Conservation (phyloP, 1,284 basidiomycete species). For the Apiotrichum porosum region DNA sequence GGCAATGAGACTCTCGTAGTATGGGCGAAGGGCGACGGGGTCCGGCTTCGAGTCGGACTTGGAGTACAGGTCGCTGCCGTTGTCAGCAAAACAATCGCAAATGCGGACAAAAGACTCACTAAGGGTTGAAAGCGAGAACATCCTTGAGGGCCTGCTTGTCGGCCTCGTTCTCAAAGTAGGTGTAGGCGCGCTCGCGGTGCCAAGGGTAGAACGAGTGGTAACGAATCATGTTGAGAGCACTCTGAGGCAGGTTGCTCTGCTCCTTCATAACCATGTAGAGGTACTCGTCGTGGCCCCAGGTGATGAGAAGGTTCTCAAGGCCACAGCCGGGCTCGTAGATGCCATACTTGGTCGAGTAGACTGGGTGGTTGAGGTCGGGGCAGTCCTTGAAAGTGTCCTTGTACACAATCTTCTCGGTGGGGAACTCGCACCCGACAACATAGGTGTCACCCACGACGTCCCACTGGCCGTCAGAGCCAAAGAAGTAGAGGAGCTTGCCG, state of each 20-base stretch:
- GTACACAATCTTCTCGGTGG: slow-evolving; percentile 68
- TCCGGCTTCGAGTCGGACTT: slow-evolving; percentile 68
- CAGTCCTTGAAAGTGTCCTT: slow-evolving; percentile 71
- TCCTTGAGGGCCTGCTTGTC: slow-evolving; percentile 40
- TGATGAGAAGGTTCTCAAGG: slow-evolving; percentile 82
- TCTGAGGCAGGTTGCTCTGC: slow-evolving; percentile 59
- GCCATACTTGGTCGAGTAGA: slow-evolving; percentile 70
- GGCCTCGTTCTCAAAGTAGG: slow-evolving; percentile 64
- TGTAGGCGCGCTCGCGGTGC: slow-evolving; percentile 79
- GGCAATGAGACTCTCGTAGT: slow-evolving; percentile 57
- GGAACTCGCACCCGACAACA: slow-evolving; percentile 74
- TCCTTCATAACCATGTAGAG: slow-evolving; percentile 27
- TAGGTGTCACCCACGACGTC: slow-evolving; percentile 83
- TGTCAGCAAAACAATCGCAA: too few relatives aligned
- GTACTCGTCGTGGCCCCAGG: slow-evolving; percentile 77
- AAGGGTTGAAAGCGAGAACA: slow-evolving; percentile 51
- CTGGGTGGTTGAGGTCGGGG: slow-evolving; percentile 62
- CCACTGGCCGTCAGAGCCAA: slow-evolving; percentile 72
- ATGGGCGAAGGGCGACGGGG: slow-evolving; percentile 61
- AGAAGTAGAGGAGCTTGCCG: slow-evolving; percentile 71
- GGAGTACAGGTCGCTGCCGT: slow-evolving; percentile 63
- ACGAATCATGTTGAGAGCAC: slow-evolving; percentile 83
- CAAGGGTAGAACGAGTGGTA: slow-evolving; percentile 94
- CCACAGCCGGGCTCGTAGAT: slow-evolving; percentile 77
- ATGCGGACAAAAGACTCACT: too few relatives aligned